Conservation (phyloP, 441 rosid genomes). For the Jatropha podagrica region DNA sequence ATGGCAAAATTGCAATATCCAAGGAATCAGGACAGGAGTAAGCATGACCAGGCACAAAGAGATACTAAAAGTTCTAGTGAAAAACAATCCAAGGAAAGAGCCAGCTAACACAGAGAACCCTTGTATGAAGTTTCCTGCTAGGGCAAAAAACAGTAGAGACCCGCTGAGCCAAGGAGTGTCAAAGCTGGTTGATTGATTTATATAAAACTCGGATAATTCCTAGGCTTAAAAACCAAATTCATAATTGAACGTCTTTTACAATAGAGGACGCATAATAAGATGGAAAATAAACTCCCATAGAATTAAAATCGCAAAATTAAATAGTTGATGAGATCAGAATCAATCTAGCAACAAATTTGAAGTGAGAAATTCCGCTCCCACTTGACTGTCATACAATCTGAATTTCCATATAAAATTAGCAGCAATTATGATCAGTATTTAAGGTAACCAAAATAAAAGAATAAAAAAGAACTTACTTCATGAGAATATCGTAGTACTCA, state of each 20-base stretch:
- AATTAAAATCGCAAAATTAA: not conserved
- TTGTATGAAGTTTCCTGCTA: too few species aligned
- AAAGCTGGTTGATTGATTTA: not conserved
- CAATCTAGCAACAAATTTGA: not conserved
- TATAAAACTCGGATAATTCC: not conserved
- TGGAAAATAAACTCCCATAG: not conserved
- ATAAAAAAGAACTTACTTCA: conserved; percentile 58
- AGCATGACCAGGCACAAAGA: not conserved
- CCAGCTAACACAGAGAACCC: not conserved
- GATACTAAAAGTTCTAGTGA: not conserved
- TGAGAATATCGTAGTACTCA: conserved; percentile 90
- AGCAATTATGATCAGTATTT: not conserved
- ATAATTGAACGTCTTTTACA: not conserved
- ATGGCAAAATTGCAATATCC: not conserved
- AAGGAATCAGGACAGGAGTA: not conserved
- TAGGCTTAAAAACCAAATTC: not conserved
- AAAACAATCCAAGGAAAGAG: not conserved
- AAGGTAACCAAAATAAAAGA: not conserved
- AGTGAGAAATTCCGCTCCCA: not conserved
- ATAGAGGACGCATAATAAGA: not conserved
- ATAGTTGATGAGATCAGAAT: not conserved
- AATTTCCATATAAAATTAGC: not conserved
- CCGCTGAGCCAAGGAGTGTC: too few species aligned
- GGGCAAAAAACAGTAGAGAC: too few species aligned
- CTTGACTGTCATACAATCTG: not conserved